Evolutionary conservation across 352 stramenopile genomes (phyloP).

Genomic region (Peronospora destructor): DNA sequence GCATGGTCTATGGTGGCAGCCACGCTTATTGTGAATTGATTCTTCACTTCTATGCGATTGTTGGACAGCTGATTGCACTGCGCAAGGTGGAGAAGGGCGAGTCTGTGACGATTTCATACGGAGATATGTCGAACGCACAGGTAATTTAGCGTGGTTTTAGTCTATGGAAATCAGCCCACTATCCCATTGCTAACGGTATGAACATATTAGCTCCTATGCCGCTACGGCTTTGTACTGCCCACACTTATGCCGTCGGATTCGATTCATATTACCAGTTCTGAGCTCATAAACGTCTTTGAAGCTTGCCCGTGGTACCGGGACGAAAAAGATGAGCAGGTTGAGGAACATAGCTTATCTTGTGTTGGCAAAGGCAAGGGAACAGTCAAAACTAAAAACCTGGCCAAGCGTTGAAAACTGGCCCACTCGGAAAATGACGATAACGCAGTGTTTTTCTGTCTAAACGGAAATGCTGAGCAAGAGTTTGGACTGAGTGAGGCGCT

Average conservation of each 20-base stretch:
- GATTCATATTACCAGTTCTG: constrained; percentile 43
- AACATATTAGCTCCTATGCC: constrained; percentile 41
- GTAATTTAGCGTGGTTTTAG: constrained; percentile 16
- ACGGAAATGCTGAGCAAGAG: constrained; percentile 40
- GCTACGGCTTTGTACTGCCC: constrained; percentile 62
- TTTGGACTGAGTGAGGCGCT: constrained; percentile 61
- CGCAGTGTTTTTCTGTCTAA: constrained; percentile 45
- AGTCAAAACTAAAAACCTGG: constrained; percentile 12
- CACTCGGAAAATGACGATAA: constrained; percentile 17
- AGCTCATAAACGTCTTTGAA: constrained; percentile 38
- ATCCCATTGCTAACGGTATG: constrained; percentile 1
- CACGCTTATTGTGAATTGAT: not conserved
- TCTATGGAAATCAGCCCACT: not conserved
- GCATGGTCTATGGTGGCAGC: not conserved
- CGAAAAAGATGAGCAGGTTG: constrained; percentile 5
- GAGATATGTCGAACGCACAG: constrained; percentile 65
- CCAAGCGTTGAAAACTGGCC: constrained; percentile 47
- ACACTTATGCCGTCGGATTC: constrained; percentile 34
- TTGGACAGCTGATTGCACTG: constrained; percentile 37
- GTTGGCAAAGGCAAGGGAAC: constrained; percentile 22
- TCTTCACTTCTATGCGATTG: constrained; percentile 3
- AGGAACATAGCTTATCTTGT: not conserved
- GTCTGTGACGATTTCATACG: constrained; percentile 65
- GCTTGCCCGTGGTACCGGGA: constrained; percentile 24
- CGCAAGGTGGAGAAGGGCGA: constrained; percentile 39